Evolutionary conservation across 257 asterid species (phyloP), one percentile per base, ranked within the genome.

Genomic region (Sherardia arvensis): DNA sequence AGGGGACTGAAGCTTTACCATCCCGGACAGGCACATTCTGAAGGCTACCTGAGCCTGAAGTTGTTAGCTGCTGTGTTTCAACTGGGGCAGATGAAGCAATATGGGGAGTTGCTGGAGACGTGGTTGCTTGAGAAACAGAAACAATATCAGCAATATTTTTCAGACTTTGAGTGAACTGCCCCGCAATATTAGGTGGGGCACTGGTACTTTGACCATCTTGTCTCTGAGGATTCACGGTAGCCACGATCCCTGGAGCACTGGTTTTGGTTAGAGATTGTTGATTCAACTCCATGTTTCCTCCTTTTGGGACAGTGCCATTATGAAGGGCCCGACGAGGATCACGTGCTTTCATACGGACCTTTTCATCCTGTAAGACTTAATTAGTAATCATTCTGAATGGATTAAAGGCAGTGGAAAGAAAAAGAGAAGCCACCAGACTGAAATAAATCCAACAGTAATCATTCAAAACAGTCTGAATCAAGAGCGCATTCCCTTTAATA

Each of bases 261-360:
- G 67, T 15, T 62, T 74, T 85, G 22, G 28, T 34, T 38, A 53
- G 65, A 63, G 83, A 58, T 72, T 81, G 94, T 72, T 81, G 94
- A 74, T 85, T 89, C 54, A 74, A 62, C 36, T 73, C 85, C 65
- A 74, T 25, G 72, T 67, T 49, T 54, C 65, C 75, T 65, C 77
- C 75, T 70, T 79, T 81, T 49, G 76, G 87, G 66, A 75, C 72
- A 30, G 83, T 75, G 70, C 65, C 71, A 69, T 69, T 83, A 61
- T 84, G 94, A 65, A 93, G 87, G 73, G 77, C 69, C 62, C 97
- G 96, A 7, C 99, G 97, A 53, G 99, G 99, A 70, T 93, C 97
- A 28, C 97, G 97, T 66, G 95, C 90, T 77, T 85, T 93, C 97
- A 93, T 90, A 40, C 95, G 90, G 63, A 82, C 78, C 70, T 76